Evolutionary conservation across 805 yeast genomes (phyloP).

Genomic region (Ogataea sp.): DNA sequence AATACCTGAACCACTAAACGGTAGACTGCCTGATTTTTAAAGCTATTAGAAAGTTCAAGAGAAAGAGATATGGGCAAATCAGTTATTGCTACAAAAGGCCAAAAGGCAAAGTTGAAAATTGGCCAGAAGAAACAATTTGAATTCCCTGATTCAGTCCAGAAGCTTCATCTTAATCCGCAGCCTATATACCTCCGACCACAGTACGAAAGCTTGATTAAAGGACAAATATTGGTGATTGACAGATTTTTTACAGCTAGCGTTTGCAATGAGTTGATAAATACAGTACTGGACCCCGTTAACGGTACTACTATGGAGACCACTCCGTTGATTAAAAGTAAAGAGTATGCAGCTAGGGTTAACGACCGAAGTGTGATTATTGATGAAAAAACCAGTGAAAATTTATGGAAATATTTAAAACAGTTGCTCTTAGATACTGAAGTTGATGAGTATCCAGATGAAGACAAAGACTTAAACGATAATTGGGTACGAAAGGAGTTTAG

Average conservation of each 20-base stretch:
- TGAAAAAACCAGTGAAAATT: conserved; percentile 22
- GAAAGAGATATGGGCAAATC: no score
- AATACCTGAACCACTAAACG: no score
- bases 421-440: conserved; percentile 18
- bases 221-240: conserved; percentile 33
- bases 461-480: conserved; percentile 1
- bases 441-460: conserved; percentile 1
- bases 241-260: conserved; percentile 29
- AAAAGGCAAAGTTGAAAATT: neutral
- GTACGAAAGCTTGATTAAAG: conserved; percentile 16
- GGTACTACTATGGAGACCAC: conserved; percentile 33
- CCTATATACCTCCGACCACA: neutral
- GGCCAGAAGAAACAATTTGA: neutral
- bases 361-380: conserved; percentile 40
- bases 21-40: no score
- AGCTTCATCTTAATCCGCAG: neutral
- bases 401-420: conserved; percentile 36
- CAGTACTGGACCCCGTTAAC: conserved; percentile 14
- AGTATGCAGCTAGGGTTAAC: conserved; percentile 50
- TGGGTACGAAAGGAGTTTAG: conserved; percentile 24
- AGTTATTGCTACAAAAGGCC: no score
- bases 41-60: no score
- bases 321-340: conserved; percentile 37
- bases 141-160: neutral
- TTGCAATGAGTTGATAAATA: conserved; percentile 31